These are phyloP conservation scores for Salix dunnii DNA, from an alignment of 345 rosid genomes.

Conservation along the genomic window DNA sequence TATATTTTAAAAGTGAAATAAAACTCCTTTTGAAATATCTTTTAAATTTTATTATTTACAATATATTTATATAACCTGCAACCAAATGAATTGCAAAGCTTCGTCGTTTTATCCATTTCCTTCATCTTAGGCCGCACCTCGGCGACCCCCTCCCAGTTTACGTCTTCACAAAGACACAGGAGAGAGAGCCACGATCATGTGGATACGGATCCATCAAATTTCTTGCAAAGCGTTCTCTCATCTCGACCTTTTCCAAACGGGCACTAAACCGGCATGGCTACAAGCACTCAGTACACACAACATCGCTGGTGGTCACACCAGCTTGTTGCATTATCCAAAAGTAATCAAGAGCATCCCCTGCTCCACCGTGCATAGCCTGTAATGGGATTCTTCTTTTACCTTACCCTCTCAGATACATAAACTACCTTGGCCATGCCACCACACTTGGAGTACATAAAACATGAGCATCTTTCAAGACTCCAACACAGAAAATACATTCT, in stretches of 20 bases:
- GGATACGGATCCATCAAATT: constrained; percentile 46
- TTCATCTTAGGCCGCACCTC: constrained; percentile 63
- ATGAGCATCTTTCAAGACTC: constrained; percentile 49
- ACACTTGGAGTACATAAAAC: constrained; percentile 55
- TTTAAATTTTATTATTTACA: no score
- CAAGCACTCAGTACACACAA: constrained; percentile 62
- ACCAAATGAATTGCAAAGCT: no score
- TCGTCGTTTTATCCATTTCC: no score
- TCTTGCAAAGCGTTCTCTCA: constrained; percentile 53
- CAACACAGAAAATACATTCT: constrained; percentile 67
- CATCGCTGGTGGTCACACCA: no score
- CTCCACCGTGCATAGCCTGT: constrained; percentile 61
- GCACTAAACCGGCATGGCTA: constrained; percentile 58
- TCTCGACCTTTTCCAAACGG: constrained; percentile 39
- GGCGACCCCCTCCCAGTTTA: constrained; percentile 58
- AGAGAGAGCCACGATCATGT: constrained; percentile 60
- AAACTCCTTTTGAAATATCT: no score
- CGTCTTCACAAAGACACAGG: constrained; percentile 53
- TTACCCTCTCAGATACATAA: constrained; percentile 49
- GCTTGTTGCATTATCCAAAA: constrained; percentile 45
- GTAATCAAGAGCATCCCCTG: constrained; percentile 48
- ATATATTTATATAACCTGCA: no score
- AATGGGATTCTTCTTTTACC: constrained; percentile 39
- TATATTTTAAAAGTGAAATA: neutral
- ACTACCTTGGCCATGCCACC: constrained; percentile 61